phyloP scores from a whole-genome alignment of 441 rosid genomes.

The Pelargonium myrrhifolium region DNA sequence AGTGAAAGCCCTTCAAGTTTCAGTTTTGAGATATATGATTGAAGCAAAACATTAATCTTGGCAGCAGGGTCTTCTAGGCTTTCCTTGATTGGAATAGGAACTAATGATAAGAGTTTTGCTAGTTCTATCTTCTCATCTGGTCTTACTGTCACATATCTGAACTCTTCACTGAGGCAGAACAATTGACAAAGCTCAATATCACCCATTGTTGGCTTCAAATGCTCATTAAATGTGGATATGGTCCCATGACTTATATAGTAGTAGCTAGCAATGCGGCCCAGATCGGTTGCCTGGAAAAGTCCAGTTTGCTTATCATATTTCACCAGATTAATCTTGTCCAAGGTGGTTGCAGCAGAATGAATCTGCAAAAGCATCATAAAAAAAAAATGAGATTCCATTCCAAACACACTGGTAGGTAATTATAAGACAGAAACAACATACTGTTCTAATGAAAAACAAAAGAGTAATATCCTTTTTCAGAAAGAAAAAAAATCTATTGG shows the following conservation, averaged over 20 bases:
- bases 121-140: constrained; percentile 99
- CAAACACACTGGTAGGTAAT: neutral
- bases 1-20: constrained; percentile 95
- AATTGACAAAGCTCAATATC: constrained; percentile 82
- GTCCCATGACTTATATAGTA: constrained; percentile 90
- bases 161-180: constrained; percentile 84
- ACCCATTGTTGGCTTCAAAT: constrained; percentile 94
- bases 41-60: constrained; percentile 88
- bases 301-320: constrained; percentile 92
- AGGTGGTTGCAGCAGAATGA: constrained; percentile 75
- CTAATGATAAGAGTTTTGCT: constrained; percentile 81
- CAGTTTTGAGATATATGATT: constrained; percentile 86
- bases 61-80: constrained; percentile 94
- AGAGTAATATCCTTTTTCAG: neutral
- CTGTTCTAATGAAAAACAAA: neutral
- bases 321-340: constrained; percentile 84
- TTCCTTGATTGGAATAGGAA: constrained; percentile 93
- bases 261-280: constrained; percentile 97
- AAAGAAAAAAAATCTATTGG: neutral
- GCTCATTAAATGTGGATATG: constrained; percentile 79
- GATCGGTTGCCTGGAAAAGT: constrained; percentile 84
- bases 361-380: constrained; percentile 42
- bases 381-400: neutral
- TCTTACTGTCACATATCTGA: constrained; percentile 86
- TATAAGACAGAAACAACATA: neutral